These are phyloP conservation scores for Balakata baccata DNA, from an alignment of 345 rosid genomes.

Conservation along the genomic window DNA sequence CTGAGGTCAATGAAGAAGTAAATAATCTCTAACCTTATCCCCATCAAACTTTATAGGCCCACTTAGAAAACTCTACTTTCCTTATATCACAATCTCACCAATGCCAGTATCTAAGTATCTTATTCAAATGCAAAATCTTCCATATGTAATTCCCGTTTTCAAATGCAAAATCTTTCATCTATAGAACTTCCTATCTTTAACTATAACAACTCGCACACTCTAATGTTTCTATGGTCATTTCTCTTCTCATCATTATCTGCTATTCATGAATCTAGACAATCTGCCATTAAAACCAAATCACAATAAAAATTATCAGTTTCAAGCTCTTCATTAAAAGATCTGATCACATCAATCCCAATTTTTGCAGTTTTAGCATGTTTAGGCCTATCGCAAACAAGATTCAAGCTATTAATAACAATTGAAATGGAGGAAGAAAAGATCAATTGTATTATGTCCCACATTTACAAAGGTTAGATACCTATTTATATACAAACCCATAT, in stretches of 20 bases:
- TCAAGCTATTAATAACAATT: too few species aligned
- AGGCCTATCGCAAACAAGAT: background rate
- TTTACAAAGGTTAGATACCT: too few species aligned
- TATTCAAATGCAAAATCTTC: background rate
- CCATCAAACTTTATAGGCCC: background rate
- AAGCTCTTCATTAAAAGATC: background rate
- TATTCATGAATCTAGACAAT: background rate
- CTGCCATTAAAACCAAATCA: background rate
- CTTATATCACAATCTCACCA: background rate
- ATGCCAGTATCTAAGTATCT: background rate
- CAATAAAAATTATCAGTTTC: background rate
- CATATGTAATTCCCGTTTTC: too few species aligned
- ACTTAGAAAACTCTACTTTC: background rate
- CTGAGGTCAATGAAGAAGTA: background rate
- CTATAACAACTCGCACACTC: background rate
- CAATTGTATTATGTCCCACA: too few species aligned
- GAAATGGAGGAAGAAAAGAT: too few species aligned
- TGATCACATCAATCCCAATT: background rate
- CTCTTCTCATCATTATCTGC: background rate
- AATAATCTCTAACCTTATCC: too few species aligned
- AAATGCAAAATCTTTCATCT: background rate
- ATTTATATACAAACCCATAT: too few species aligned
- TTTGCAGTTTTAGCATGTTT: too few species aligned
- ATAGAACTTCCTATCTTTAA: background rate
- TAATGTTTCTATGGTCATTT: background rate